phyloP scores from a whole-genome alignment of 192 early-diverging fungal genomes.

The Podila epigama region DNA sequence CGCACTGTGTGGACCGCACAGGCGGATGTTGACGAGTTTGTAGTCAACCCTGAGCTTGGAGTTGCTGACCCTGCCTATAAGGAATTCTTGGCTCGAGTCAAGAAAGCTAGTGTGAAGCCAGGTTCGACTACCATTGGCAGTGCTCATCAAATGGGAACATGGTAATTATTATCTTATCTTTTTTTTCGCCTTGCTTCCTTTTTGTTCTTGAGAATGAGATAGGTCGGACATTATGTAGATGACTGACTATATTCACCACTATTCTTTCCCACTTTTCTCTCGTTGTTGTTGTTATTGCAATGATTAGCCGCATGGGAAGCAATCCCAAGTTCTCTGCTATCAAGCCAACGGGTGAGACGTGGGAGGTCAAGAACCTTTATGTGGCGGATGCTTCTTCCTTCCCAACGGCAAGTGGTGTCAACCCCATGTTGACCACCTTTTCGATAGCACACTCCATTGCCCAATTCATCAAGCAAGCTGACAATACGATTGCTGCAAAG shows the following conservation, averaged over 20 bases:
- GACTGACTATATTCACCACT: too few species aligned
- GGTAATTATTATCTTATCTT: slow-evolving; percentile 51
- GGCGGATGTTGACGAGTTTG: slow-evolving; percentile 51
- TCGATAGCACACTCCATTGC: slow-evolving; percentile 40
- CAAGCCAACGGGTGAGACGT: slow-evolving; percentile 74
- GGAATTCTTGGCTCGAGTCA: slow-evolving; percentile 27
- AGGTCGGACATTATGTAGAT: too few species aligned
- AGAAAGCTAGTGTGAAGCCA: slow-evolving; percentile 35
- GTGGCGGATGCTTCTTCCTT: slow-evolving; percentile 77
- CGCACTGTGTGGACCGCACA: slow-evolving; percentile 62
- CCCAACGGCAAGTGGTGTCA: slow-evolving; percentile 78
- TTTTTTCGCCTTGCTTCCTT: not conserved
- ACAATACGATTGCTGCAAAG: slow-evolving; percentile 13
- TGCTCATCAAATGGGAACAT: slow-evolving; percentile 76
- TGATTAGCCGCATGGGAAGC: slow-evolving; percentile 69
- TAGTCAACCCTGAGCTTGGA: slow-evolving; percentile 45
- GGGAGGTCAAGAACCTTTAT: slow-evolving; percentile 76
- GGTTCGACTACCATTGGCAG: slow-evolving; percentile 49
- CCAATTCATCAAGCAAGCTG: slow-evolving; percentile 39
- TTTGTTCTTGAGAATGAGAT: too few species aligned
- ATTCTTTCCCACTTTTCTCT: too few species aligned
- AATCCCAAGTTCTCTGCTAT: slow-evolving; percentile 62
- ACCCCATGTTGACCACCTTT: slow-evolving; percentile 61
- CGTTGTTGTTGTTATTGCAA: too few species aligned
- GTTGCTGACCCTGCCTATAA: slow-evolving; percentile 45